Evolutionary conservation across 768 basidiomycete species (phyloP).

Genomic region (Tulasnella sp.): DNA sequence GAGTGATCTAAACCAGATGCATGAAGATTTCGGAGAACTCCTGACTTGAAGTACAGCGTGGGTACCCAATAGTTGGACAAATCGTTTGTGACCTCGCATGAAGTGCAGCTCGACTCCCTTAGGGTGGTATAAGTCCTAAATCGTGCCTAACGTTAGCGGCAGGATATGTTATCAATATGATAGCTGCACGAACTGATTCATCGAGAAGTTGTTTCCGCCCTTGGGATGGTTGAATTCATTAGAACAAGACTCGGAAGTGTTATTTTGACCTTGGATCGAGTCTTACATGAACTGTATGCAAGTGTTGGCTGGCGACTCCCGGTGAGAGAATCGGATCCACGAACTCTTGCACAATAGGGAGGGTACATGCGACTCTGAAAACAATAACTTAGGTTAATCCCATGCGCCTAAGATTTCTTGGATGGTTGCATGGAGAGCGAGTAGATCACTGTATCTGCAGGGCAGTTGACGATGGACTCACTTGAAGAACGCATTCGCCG

Average conservation of each 20-base stretch:
- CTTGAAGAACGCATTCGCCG: too few species aligned
- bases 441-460: too few species aligned
- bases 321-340: slow-evolving; percentile 13
- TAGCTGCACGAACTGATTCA: not conserved
- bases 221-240: too few species aligned
- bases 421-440: too few species aligned
- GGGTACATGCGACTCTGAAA: slow-evolving; percentile 1
- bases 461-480: too few species aligned
- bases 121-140: slow-evolving; percentile 14
- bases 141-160: not conserved
- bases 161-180: too few species aligned
- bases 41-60: slow-evolving; percentile 12
- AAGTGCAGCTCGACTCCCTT: slow-evolving; percentile 14
- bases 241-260: too few species aligned
- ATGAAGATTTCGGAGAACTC: too few species aligned
- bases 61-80: slow-evolving; percentile 13
- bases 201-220: not conserved
- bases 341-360: slow-evolving; percentile 11
- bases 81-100: slow-evolving; percentile 10
- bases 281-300: slow-evolving; percentile 11
- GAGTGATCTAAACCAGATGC: too few species aligned
- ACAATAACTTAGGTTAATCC: not conserved
- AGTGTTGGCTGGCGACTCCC: slow-evolving; percentile 1
- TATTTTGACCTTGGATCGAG: not conserved
- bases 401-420: not conserved